phyloP scores from a whole-genome alignment of 2,329 filamentous ascomycete genomes.

The Apiospora aurea region DNA sequence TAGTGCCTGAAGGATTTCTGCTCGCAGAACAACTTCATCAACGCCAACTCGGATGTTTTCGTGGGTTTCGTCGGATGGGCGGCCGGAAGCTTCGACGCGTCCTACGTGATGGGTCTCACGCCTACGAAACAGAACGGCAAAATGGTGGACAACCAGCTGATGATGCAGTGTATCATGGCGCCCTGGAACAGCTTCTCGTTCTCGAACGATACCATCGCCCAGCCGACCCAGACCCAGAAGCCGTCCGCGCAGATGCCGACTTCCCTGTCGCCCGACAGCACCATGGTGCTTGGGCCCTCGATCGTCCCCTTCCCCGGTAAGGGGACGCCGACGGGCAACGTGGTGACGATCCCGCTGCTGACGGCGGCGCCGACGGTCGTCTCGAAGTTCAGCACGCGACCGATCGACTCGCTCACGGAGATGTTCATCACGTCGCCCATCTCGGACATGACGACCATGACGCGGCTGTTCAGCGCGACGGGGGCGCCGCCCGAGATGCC shows the following conservation, averaged over 20 bases:
- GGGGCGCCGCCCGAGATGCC: constrained; percentile 4
- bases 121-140: constrained; percentile 43
- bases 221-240: neutral
- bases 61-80: constrained; percentile 55
- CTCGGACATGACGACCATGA: constrained; percentile 7
- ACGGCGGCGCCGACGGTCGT: constrained; percentile 6
- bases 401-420: constrained; percentile 3
- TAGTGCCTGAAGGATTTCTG: constrained; percentile 54
- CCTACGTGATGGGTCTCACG: constrained; percentile 53
- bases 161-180: constrained; percentile 51
- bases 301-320: neutral
- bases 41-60: constrained; percentile 55
- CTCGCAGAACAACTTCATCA: constrained; percentile 54
- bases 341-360: constrained; percentile 11
- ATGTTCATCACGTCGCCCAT: constrained; percentile 3
- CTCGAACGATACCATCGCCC: constrained; percentile 27
- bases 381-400: constrained; percentile 1
- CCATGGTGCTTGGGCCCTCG: neutral
- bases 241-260: neutral
- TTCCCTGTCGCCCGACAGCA: neutral
- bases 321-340: neutral
- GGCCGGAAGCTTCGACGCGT: constrained; percentile 51
- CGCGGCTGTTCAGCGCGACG: neutral
- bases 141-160: constrained; percentile 49
- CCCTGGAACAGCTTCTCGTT: constrained; percentile 40